These are phyloP conservation scores for Talaromyces amestolkiae DNA, from an alignment of 2,329 filamentous ascomycete species.

Conservation along the genomic window DNA sequence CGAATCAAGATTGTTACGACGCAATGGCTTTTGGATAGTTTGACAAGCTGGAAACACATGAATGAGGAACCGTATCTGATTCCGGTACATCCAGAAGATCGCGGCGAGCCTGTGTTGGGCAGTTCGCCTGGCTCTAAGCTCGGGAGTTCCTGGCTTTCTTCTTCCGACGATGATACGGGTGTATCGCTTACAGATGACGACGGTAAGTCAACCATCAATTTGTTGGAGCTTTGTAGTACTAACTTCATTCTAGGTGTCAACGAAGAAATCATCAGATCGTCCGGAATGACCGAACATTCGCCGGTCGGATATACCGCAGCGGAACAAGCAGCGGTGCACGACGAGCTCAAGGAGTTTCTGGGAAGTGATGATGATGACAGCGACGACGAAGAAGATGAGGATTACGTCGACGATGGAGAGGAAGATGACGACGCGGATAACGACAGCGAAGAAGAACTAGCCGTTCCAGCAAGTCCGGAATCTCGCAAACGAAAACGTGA, in stretches of 20 bases:
- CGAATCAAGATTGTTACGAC: constrained; percentile 88
- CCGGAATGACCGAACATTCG: constrained; percentile 50
- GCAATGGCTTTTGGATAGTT: constrained; percentile 81
- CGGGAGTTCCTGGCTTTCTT: constrained; percentile 45
- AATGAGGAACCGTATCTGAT: constrained; percentile 79
- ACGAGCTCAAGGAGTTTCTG: constrained; percentile 74
- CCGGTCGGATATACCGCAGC: constrained; percentile 59
- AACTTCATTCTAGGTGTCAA: constrained; percentile 29
- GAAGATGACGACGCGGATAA: not conserved
- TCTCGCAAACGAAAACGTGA: constrained; percentile 37
- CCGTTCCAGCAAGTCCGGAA: not conserved
- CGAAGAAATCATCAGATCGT: constrained; percentile 52
- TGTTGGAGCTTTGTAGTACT: not conserved
- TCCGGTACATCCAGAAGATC: constrained; percentile 69
- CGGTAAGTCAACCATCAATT: constrained; percentile 22
- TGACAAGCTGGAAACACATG: constrained; percentile 77
- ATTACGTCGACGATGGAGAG: constrained; percentile 10
- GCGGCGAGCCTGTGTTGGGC: constrained; percentile 41
- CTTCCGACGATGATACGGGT: constrained; percentile 50
- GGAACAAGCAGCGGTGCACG: constrained; percentile 64
- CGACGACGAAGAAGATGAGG: constrained; percentile 47
- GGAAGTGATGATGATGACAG: constrained; percentile 49
- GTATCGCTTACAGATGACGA: constrained; percentile 48
- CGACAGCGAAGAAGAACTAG: not conserved
- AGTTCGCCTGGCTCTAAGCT: constrained; percentile 40